Percentiles rank a stretch among this genome's conserved stretches.
These are phyloP conservation scores for Heritiera littoralis DNA, from an alignment of 345 rosid genomes.

Conservation along the genomic window DNA sequence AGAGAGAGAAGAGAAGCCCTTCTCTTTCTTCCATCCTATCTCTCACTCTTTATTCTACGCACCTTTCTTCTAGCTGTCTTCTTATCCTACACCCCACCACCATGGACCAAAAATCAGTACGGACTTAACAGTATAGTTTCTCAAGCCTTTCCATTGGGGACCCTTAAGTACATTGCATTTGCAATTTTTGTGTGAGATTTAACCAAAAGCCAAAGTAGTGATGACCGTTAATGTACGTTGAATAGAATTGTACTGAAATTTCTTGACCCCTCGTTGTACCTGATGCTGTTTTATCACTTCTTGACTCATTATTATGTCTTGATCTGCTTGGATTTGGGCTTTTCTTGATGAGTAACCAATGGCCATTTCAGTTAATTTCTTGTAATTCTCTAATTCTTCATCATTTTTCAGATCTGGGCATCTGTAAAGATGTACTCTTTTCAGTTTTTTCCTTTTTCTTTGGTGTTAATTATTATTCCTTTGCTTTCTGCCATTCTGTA, in stretches of 20 bases:
- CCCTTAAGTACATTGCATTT: slow-evolving; percentile 23
- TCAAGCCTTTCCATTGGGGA: slow-evolving; percentile 29
- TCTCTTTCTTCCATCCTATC: slow-evolving; percentile 10
- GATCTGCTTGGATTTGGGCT: slow-evolving; percentile 49
- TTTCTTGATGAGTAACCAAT: slow-evolving; percentile 30
- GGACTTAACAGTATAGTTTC: slow-evolving; percentile 19
- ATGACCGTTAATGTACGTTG: slow-evolving; percentile 45
- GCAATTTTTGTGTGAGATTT: slow-evolving; percentile 14
- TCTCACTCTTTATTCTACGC: slow-evolving; percentile 29
- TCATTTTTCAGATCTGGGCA: slow-evolving; percentile 44
- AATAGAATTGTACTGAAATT: slow-evolving; percentile 28
- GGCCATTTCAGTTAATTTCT: slow-evolving; percentile 29
- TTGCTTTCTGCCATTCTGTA: slow-evolving; percentile 45
- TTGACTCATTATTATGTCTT: slow-evolving; percentile 31
- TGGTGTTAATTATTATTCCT: slow-evolving; percentile 39
- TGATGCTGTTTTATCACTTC: slow-evolving; percentile 33
- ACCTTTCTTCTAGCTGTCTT: slow-evolving; percentile 23
- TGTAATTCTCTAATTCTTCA: slow-evolving; percentile 32
- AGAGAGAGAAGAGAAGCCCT: background rate
- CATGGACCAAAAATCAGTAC: background rate
- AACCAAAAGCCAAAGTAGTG: slow-evolving; percentile 17
- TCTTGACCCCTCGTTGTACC: slow-evolving; percentile 35
- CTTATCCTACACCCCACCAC: slow-evolving; percentile 33
- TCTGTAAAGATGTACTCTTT: slow-evolving; percentile 54
- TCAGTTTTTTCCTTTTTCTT: slow-evolving; percentile 19